Evolutionary conservation across 2,329 filamentous ascomycete species (phyloP), one percentile per base, ranked within the genome.

Genomic region (Ophiocordyceps camponoti-leonardi): DNA sequence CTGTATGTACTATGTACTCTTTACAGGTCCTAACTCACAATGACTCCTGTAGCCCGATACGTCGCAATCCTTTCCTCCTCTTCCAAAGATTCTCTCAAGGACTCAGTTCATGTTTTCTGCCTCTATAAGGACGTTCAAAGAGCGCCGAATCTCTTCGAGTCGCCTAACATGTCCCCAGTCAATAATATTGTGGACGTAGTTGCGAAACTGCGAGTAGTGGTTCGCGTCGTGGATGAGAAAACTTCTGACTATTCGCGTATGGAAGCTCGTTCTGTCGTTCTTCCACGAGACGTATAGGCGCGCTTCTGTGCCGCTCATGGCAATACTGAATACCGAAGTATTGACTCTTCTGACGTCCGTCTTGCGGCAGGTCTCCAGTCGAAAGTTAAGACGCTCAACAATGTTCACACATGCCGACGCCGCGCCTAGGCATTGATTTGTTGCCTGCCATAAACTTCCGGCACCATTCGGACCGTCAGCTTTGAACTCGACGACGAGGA

Each of bases 281-380:
- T 60, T 63, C 61, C 56, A 65, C 6, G 59, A 55, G 13, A 63
- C 45, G 39, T 58, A 57, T 5, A 66, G 54, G 3, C 55, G 55
- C 10, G 61, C 62, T 16, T 58, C 56, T 0, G 53, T 54, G 16
- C 52, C 52, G 39, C 51, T 60, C 54, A 63, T 64, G 33, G 60
- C 59, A 44, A 64, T 53, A 44, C 50, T 54, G 45, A 61, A 65
- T 11, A 54, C 52, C 4, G 55, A 47, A 44, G 48, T 61, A 39
- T 57, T 44, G 39, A 61, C 50, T 20, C 22, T 20, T 13, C 4
- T 13, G 12, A 22, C 4, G 43, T 45, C 31, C 35, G 42, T 18
- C 16, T 8, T 28, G 22, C n/a, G 3, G 16, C 23, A 42, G 3
- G 11, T 6, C 23, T 22, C 23, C 1, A 54, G 42, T 41, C 50